These are phyloP conservation scores for Chaetomium cochliodes DNA, from an alignment of 495 filamentous ascomycete species.

Conservation along the genomic window DNA sequence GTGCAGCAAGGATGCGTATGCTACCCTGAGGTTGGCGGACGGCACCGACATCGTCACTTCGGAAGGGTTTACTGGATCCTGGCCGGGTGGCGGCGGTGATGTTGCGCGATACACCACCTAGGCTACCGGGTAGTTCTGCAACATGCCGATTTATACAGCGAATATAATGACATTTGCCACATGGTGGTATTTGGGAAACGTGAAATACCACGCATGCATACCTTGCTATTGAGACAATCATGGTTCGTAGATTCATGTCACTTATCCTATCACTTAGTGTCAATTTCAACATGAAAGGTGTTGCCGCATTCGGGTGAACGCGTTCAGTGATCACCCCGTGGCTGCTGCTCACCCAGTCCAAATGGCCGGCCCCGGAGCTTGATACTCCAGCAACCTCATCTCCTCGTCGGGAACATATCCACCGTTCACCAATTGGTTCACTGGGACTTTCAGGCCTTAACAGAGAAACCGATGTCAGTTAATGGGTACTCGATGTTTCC, in stretches of 20 bases:
- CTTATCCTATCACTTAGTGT: not conserved
- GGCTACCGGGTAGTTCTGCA: not conserved
- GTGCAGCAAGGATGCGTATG: conserved; percentile 38
- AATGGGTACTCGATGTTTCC: not conserved
- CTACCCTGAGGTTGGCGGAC: conserved; percentile 32
- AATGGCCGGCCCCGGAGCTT: not conserved
- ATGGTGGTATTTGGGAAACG: no score
- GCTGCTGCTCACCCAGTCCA: not conserved
- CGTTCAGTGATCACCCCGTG: not conserved
- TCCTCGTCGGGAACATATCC: not conserved
- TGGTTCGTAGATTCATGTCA: not conserved
- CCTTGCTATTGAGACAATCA: not conserved
- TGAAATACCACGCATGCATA: not conserved
- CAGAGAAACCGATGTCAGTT: not conserved
- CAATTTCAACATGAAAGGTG: not conserved
- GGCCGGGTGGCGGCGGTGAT: conserved; percentile 49
- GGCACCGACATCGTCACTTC: conserved; percentile 36
- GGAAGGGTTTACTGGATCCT: conserved; percentile 51
- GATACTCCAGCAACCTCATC: conserved; percentile 3
- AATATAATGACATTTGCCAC: not conserved
- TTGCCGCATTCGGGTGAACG: not conserved
- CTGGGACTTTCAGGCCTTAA: not conserved
- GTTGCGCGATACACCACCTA: conserved; percentile 45
- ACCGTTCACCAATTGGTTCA: not conserved
- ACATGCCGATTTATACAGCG: not conserved